phyloP scores from a whole-genome alignment of 352 stramenopile genomes.

The Saprolegnia parasitica region DNA sequence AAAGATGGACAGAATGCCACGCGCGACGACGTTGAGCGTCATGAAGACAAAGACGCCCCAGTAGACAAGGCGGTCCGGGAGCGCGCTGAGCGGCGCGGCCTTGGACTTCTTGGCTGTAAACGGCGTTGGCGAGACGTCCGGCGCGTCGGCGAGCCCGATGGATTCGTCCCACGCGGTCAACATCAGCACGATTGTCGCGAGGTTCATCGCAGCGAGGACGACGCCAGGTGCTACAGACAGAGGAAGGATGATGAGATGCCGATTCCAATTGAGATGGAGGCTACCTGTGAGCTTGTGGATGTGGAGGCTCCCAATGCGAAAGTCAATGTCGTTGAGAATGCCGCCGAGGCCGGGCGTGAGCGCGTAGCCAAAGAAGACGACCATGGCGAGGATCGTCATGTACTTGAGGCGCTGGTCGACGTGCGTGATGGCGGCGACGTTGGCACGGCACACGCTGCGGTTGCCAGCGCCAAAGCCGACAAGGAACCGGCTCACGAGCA shows the following conservation, averaged over 20 bases:
- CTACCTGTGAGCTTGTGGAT: constrained; percentile 64
- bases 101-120: constrained; percentile 35
- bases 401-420: constrained; percentile 71
- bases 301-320: constrained; percentile 53
- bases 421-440: constrained; percentile 63
- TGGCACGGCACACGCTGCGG: constrained; percentile 67
- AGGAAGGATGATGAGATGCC: neutral
- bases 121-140: constrained; percentile 43
- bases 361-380: constrained; percentile 73
- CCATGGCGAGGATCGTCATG: constrained; percentile 62
- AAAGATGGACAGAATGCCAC: constrained; percentile 74
- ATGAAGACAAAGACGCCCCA: constrained; percentile 72
- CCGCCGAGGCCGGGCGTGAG: constrained; percentile 64
- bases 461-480: constrained; percentile 77
- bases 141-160: constrained; percentile 55
- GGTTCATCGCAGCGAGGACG: constrained; percentile 58
- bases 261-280: neutral
- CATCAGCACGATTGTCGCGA: constrained; percentile 62
- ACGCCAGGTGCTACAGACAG: constrained; percentile 39
- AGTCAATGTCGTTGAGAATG: constrained; percentile 57
- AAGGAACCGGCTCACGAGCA: constrained; percentile 61
- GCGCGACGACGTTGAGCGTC: constrained; percentile 71
- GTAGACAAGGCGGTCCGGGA: constrained; percentile 64
- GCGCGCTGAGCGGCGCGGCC: constrained; percentile 44
- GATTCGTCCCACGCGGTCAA: constrained; percentile 50